phyloP scores from a whole-genome alignment of 768 basidiomycete species.

The Amanita polypyramis region DNA sequence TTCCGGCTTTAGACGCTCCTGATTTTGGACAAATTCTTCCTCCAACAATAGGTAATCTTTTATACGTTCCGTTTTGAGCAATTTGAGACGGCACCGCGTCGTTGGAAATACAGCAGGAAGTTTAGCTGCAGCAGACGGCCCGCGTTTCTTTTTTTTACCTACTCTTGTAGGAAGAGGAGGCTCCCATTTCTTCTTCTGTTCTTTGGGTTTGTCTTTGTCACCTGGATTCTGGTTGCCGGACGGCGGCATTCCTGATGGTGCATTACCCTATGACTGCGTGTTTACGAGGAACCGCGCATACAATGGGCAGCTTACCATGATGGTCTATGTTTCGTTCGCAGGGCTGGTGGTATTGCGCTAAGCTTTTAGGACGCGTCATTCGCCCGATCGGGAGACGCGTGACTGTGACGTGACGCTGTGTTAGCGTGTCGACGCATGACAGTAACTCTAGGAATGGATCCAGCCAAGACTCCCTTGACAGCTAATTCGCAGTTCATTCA shows the following conservation, averaged over 20 bases:
- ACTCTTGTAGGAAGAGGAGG: constrained; percentile 94
- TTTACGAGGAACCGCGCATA: background rate
- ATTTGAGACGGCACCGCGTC: constrained; percentile 88
- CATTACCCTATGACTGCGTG: constrained; percentile 48
- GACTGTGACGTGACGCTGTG: constrained; percentile 12
- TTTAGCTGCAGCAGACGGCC: constrained; percentile 86
- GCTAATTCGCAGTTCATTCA: constrained; percentile 72
- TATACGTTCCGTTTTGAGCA: constrained; percentile 95
- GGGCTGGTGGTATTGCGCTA: constrained; percentile 1
- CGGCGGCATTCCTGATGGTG: constrained; percentile 52
- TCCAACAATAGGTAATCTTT: constrained; percentile 96
- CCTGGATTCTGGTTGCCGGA: constrained; percentile 24
- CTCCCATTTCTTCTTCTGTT: constrained; percentile 93
- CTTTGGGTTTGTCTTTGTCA: constrained; percentile 37
- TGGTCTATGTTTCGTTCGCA: constrained; percentile 5
- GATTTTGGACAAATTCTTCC: constrained; percentile 90
- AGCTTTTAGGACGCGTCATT: constrained; percentile 39
- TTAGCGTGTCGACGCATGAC: constrained; percentile 19
- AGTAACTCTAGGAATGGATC: constrained; percentile 23
- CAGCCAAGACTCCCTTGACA: constrained; percentile 41
- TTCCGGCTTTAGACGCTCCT: constrained; percentile 84
- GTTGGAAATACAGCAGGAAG: constrained; percentile 90
- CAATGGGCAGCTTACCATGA: constrained; percentile 16
- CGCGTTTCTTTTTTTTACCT: constrained; percentile 92
- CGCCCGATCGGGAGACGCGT: constrained; percentile 22